These are phyloP conservation scores for Sugiyamaella novakii DNA, from an alignment of 1,139 yeast genomes.

Conservation along the genomic window DNA sequence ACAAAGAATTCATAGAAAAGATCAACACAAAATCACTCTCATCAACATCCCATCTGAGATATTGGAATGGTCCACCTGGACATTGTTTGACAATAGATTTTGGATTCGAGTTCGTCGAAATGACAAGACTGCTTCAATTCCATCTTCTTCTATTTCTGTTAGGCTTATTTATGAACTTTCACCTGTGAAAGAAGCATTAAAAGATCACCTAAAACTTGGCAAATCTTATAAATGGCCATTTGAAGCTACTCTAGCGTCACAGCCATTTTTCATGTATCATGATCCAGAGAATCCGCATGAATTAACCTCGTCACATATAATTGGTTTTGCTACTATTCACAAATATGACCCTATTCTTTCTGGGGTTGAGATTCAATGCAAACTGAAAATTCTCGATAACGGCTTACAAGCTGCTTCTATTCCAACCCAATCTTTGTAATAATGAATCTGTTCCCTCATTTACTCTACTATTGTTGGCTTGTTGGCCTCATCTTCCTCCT, in stretches of 20 bases:
- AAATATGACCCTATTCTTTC: conserved; percentile 9
- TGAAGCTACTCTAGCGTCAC: conserved; percentile 14
- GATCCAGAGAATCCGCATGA: conserved; percentile 14
- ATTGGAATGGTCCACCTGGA: conserved; percentile 32
- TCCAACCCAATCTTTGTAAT: no score
- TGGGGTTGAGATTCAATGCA: conserved; percentile 25
- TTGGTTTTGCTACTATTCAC: conserved; percentile 27
- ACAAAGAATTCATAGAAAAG: conserved; percentile 9
- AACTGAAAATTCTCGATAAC: conserved; percentile 13
- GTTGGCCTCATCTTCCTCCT: conserved; percentile 25
- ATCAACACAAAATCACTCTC: conserved; percentile 1
- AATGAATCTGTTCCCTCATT: no score
- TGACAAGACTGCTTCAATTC: not conserved
- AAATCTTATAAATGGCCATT: conserved; percentile 15
- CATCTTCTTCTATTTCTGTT: conserved; percentile 3
- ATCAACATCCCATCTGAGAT: conserved; percentile 1
- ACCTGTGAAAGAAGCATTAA: conserved; percentile 12
- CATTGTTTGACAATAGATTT: conserved; percentile 36
- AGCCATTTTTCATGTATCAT: conserved; percentile 18
- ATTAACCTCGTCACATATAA: conserved; percentile 9
- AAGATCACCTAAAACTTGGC: conserved; percentile 1
- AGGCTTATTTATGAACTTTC: conserved; percentile 15
- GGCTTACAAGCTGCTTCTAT: not conserved
- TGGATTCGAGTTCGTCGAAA: conserved; percentile 32
- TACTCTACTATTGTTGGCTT: conserved; percentile 8